phyloP scores from a whole-genome alignment of 192 early-diverging fungal genomes.

The Chytriomyces sp. region DNA sequence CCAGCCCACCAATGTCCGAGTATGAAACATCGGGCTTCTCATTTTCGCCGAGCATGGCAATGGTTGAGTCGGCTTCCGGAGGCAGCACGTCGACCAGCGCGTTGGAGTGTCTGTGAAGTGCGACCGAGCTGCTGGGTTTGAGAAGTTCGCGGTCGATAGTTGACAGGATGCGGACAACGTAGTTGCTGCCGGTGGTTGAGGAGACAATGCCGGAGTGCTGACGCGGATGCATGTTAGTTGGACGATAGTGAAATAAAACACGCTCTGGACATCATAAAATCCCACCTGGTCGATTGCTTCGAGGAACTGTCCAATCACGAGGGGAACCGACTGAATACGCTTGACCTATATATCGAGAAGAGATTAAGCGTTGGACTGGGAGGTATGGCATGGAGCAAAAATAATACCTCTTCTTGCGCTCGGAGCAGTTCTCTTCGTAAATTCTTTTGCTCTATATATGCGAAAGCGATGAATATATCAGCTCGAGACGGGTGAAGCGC shows the following conservation, averaged over 20 bases:
- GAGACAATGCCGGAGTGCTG: slow-evolving; percentile 95
- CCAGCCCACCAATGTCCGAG: slow-evolving; percentile 95
- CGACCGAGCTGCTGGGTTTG: slow-evolving; percentile 92
- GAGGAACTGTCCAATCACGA: slow-evolving; percentile 95
- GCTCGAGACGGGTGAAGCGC: background rate
- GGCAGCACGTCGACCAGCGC: slow-evolving; percentile 97
- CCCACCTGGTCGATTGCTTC: slow-evolving; percentile 77
- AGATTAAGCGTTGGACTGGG: background rate
- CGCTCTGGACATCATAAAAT: background rate
- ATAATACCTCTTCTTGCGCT: slow-evolving; percentile 52
- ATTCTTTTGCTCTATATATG: slow-evolving; percentile 85
- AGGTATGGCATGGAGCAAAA: background rate
- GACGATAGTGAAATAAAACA: background rate
- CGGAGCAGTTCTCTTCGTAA: slow-evolving; percentile 91
- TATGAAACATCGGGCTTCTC: slow-evolving; percentile 89
- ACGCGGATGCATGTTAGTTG: slow-evolving; percentile 67
- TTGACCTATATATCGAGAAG: slow-evolving; percentile 92
- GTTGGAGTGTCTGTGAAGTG: slow-evolving; percentile 95
- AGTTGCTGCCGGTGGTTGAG: slow-evolving; percentile 90
- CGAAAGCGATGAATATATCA: background rate
- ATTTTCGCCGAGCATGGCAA: slow-evolving; percentile 76
- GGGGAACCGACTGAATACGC: slow-evolving; percentile 95
- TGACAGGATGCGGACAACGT: slow-evolving; percentile 91
- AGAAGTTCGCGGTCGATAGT: slow-evolving; percentile 97
- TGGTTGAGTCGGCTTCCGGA: slow-evolving; percentile 87